Base-by-base conservation (phyloP, 1,139 yeast genomes). In the Yueomyces sp. region DNA sequence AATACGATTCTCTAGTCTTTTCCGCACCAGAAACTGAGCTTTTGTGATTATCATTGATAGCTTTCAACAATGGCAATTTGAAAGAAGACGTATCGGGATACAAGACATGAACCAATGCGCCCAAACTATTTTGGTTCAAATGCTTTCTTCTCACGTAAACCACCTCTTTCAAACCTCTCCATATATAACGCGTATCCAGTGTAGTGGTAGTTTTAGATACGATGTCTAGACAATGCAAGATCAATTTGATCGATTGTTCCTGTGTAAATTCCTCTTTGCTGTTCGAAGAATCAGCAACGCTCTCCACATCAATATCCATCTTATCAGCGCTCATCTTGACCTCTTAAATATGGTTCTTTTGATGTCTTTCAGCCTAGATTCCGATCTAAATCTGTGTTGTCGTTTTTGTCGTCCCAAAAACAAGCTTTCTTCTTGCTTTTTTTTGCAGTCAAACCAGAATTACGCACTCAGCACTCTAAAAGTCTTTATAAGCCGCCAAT, bases 161-260 rank as follows among this genome's bases (percentile, higher is more conserved):
- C 52, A 89, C 69, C 47, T 86, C 94, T 52, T 96, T 79, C 51
- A 91, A 73, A 19, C 86, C 91, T 58, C 83, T 83, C 62, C 93
- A 74, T 41, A 91, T 77, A 63, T 81, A 85, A 51, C 96, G 77
- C 51, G 94, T 85, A 63, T 91, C 98, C 57, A 79, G 78, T 46
- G 78, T 77, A 42, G 76, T 64, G 4, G 86, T 84, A 1, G 95
- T 86, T 60, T 81, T 81, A n/a, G 63, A 50, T 29, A 63, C 55
- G 38, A 62, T 60, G 36, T 55, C 59, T 37, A 66, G 51, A 3
- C 63, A 55, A 5, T 52, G 44, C 40, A 64, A 54, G 31, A 64
- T 51, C 37, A 50, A 52, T 12, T 54, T 54, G 37, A 65, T 59
- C 11, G 58, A 54, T 37, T 46, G 39, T 44, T 60, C 57, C 34